Evolutionary conservation across 1,284 basidiomycete species (phyloP).

Genomic region (Leccinum pallidistipes): DNA sequence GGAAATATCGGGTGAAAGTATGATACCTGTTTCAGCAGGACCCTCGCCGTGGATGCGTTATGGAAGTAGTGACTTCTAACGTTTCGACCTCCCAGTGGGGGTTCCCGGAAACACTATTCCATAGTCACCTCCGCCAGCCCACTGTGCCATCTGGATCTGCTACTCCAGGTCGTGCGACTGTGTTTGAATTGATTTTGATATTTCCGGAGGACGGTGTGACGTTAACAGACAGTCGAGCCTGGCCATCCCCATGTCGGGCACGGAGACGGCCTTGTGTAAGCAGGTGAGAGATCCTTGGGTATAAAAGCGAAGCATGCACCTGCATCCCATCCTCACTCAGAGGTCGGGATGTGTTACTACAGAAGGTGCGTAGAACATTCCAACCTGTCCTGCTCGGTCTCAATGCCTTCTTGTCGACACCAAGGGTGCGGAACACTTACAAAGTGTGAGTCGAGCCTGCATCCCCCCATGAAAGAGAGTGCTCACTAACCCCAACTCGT

Average conservation of each 20-base stretch:
- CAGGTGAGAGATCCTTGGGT: conserved; percentile 29
- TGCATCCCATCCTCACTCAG: conserved; percentile 16
- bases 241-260: conserved; percentile 31
- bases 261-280: conserved; percentile 31
- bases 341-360: conserved; percentile 44
- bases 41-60: conserved; percentile 33
- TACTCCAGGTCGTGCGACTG: conserved; percentile 31
- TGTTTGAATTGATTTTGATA: conserved; percentile 30
- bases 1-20: conserved; percentile 22
- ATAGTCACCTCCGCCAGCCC: conserved; percentile 7
- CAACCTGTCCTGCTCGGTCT: conserved; percentile 4
- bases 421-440: conserved; percentile 54
- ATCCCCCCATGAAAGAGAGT: not conserved
- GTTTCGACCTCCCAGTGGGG: conserved; percentile 29
- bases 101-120: conserved; percentile 28
- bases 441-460: conserved; percentile 37
- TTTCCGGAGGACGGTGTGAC: conserved; percentile 31
- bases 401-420: conserved; percentile 1
- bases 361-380: conserved; percentile 34
- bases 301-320: conserved; percentile 28
- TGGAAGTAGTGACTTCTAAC: conserved; percentile 32
- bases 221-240: conserved; percentile 27
- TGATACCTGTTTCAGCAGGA: conserved; percentile 37
- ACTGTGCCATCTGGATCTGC: conserved; percentile 24
- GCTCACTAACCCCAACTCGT: conserved; percentile 8